These are phyloP conservation scores for Zymoseptoria tritici DNA, from an alignment of 2,329 filamentous ascomycete genomes.

Conservation along the genomic window DNA sequence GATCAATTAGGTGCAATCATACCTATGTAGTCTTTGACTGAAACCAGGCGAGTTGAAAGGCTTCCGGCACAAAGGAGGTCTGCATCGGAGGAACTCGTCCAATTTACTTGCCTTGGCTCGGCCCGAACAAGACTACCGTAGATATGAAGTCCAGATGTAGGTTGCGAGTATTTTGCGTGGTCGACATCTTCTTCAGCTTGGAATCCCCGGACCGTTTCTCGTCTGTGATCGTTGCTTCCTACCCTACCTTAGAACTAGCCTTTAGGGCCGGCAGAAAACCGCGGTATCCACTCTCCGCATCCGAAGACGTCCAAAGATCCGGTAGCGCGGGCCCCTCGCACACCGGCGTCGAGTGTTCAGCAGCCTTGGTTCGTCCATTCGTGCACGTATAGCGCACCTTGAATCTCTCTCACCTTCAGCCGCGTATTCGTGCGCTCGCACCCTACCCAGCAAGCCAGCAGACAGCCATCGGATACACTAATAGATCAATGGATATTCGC, in stretches of 20 bases:
- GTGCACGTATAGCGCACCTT: neutral
- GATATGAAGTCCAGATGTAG: no score
- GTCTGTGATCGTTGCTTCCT: neutral
- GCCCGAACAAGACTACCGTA: no score
- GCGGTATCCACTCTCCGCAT: neutral
- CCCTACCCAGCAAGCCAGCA: neutral
- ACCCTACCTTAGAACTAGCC: no score
- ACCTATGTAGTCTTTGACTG: no score
- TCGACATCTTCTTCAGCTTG: neutral
- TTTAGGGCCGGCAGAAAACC: neutral
- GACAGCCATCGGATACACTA: neutral
- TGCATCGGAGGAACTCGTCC: no score
- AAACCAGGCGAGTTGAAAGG: no score
- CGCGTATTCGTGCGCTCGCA: constrained; percentile 1
- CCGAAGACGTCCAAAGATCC: neutral
- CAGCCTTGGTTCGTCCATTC: constrained; percentile 3
- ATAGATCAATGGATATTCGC: constrained; percentile 10
- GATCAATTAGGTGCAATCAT: neutral
- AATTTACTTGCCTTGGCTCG: no score
- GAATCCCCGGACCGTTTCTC: neutral
- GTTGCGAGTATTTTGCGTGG: no score
- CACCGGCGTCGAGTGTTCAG: neutral
- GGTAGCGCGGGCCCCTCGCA: neutral
- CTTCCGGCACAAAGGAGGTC: no score
- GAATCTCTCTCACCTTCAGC: neutral